Base-by-base conservation (phyloP, 305 asterid species). In the Fraxinus angustifolia region DNA sequence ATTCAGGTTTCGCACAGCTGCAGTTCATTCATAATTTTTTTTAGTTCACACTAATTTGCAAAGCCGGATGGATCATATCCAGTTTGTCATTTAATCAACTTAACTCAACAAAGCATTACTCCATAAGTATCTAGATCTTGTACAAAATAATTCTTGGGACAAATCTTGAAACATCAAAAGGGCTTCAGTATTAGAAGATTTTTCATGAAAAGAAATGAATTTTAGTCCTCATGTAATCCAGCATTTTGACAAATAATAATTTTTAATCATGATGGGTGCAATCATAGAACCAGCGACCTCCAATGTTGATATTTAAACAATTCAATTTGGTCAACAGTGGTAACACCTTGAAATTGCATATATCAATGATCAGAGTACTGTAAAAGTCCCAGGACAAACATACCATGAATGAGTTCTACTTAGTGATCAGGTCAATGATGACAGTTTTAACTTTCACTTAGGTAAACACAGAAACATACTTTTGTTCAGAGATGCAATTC, bases 201-300 rank as follows among this genome's bases (percentile, higher is more conserved):
- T 3, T 21, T 17, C 83, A 75, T n/a, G 8, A 21, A 19, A 8
- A 23, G 48, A n/a, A 58, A 48, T 45, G 73, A 76, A 14, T 62
- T 48, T 5, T 67, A 35, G 76, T 21, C 30, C 72, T 26, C 0
- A 21, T 23, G 5, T 60, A 11, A 60, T 38, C 77, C 33, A 42
- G 76, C 77, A 21, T 42, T 58, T 58, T 68, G 40, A 48, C 68
- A 80, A 83, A 45, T 72, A 36, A 74, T 34, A 68, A 34, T 68
- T 42, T n/a, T 7, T 38, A 70, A 77, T 68, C 58, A 19, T 8
- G 80, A 77, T 28, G 58, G 77, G 17, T 40, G 70, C 14, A 23
- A 35, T 42, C 17, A 42, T 31, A 76, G 38, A 38, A 42, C 12
- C 17, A 10, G 17, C 28, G 67, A 80, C 45, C 23, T 56, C 77